Conservation (phyloP, 2,329 filamentous ascomycete species). For the Aureobasidium sp. region DNA sequence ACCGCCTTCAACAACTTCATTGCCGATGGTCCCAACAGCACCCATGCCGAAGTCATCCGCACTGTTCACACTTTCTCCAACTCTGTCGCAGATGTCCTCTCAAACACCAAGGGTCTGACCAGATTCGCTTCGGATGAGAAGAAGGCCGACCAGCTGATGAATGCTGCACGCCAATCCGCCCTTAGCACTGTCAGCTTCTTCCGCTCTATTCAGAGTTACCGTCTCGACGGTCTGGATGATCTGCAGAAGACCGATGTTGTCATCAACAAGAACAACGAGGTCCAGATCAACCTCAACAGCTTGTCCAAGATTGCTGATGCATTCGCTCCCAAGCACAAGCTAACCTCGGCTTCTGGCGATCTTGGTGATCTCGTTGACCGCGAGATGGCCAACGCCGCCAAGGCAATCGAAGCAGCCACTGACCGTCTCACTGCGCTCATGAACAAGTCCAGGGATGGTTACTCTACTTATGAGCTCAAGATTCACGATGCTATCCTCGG, state of each 20-base stretch:
- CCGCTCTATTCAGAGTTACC: constrained; percentile 85
- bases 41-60: constrained; percentile 84
- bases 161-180: constrained; percentile 73
- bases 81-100: constrained; percentile 85
- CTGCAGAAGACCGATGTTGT: constrained; percentile 94
- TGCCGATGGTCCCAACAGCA: constrained; percentile 85
- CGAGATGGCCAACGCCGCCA: constrained; percentile 86
- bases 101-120: constrained; percentile 91
- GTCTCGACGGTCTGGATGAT: constrained; percentile 80
- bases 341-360: constrained; percentile 70
- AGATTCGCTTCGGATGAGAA: constrained; percentile 92
- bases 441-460: constrained; percentile 93
- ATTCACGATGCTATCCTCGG: constrained; percentile 94
- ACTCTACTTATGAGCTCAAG: constrained; percentile 90
- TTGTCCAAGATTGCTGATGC: constrained; percentile 88
- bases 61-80: constrained; percentile 85
- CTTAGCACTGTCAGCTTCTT: constrained; percentile 89
- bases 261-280: constrained; percentile 94
- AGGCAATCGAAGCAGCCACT: constrained; percentile 87
- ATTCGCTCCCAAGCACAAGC: constrained; percentile 82
- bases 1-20: constrained; percentile 98
- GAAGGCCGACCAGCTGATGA: constrained; percentile 78
- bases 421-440: constrained; percentile 82
- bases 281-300: constrained; percentile 86
- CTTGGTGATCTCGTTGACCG: constrained; percentile 86